phyloP scores from a whole-genome alignment of 371 early-diverging fungal genomes.

The Mortierella sp. region DNA sequence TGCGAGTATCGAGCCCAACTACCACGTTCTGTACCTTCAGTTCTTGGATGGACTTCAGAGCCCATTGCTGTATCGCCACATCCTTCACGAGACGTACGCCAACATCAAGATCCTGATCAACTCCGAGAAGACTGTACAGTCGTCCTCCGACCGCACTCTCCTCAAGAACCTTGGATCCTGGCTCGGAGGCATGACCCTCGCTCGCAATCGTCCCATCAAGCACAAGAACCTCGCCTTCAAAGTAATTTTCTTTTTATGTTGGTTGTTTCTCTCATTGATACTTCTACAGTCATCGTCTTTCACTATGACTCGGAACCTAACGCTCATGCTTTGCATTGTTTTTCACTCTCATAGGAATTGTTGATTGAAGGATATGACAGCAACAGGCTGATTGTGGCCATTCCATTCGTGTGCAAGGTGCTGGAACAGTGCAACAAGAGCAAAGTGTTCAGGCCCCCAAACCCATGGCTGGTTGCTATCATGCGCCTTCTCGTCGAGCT shows the following conservation, averaged over 20 bases:
- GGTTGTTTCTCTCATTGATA: too few species aligned
- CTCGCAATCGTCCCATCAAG: constrained; percentile 93
- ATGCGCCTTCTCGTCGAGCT: constrained; percentile 92
- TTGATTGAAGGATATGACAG: constrained; percentile 92
- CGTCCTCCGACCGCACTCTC: constrained; percentile 89
- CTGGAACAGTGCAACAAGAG: constrained; percentile 89
- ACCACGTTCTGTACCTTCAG: constrained; percentile 88
- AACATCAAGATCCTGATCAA: constrained; percentile 92
- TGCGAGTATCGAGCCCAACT: constrained; percentile 95
- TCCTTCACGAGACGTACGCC: constrained; percentile 91
- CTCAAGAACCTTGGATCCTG: constrained; percentile 97
- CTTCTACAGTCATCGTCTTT: too few species aligned
- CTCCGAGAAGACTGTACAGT: constrained; percentile 93
- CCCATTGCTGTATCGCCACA: constrained; percentile 72
- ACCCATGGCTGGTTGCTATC: constrained; percentile 98
- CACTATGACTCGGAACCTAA: neutral
- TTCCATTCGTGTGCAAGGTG: constrained; percentile 99
- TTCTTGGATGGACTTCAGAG: constrained; percentile 82
- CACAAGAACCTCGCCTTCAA: constrained; percentile 96
- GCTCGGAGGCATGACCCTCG: constrained; percentile 97
- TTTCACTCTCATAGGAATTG: constrained; percentile 70
- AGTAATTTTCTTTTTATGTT: constrained; percentile 56
- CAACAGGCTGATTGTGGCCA: constrained; percentile 92
- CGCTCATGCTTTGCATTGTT: neutral
- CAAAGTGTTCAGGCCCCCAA: constrained; percentile 94